Evolutionary conservation across 1,139 yeast genomes (phyloP), one percentile per base, ranked within the genome.

Genomic region (Protomyces gravidus): DNA sequence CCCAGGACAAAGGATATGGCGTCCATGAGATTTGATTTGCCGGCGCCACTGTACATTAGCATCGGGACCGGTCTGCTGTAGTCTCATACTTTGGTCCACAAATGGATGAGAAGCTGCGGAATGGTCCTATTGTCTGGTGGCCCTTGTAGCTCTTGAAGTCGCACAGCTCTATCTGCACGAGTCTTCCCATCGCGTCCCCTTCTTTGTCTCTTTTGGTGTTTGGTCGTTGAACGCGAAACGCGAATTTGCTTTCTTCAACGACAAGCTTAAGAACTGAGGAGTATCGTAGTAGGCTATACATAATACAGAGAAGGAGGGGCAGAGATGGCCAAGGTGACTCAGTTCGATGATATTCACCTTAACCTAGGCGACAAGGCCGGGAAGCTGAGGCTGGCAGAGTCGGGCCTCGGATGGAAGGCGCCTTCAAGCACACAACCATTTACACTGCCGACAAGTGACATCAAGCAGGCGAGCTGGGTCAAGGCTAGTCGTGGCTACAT

Each of bases 11-110:
- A 92, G 1, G 97, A 89, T 17, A 90, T 89, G 49, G 97, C 97
- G 71, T 90, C 97, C 97, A 90, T 90, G 90, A 90, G 85, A 69
- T 92, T 92, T 51, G 96, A 87, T 74, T 92, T 92, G 13, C 99
- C 99, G 0, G 97, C 86, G 17, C 48, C 58, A 53, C 48, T 46
- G 19, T 1, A 13, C 11, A 28, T 28, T 28, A 28, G 32, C 32
- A 28, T 28, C n/a, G n/a, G 32, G 13, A 19, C 25, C 23, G 25
- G n/a, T 27, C n/a, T n/a, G n/a, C n/a, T n/a, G 13, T 27, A 25
- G 26, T 5, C 6, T 49, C 61, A 7, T 98, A 98, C 78, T 94
- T 94, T 15, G 98, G 97, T 1, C 99, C 99, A 62, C 94, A 87
- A 63, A 92, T 88, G 50, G 95, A 86, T 1, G 96, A 88, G 74